These are phyloP conservation scores for Wilcoxina mikolae DNA, from an alignment of 495 filamentous ascomycete species.

Conservation along the genomic window DNA sequence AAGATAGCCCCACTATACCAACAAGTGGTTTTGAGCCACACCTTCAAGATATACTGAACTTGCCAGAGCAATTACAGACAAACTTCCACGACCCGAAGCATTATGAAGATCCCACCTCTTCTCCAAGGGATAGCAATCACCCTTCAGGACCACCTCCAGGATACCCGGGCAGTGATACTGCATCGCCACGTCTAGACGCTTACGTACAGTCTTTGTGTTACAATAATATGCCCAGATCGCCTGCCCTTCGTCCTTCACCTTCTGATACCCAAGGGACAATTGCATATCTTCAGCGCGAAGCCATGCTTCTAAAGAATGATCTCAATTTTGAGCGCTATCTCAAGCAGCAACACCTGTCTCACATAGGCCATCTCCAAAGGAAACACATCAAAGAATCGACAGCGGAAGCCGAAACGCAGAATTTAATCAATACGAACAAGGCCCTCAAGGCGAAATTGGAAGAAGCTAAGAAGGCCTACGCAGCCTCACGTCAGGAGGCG, in stretches of 20 bases:
- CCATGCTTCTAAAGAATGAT: slow-evolving; percentile 54
- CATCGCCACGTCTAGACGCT: slow-evolving; percentile 31
- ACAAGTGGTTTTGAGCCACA: slow-evolving; percentile 35
- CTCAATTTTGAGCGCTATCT: slow-evolving; percentile 63
- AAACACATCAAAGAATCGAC: slow-evolving; percentile 54
- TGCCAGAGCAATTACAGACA: slow-evolving; percentile 38
- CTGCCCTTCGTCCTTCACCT: slow-evolving; percentile 29
- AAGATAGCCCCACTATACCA: slow-evolving; percentile 44
- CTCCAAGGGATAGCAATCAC: slow-evolving; percentile 7
- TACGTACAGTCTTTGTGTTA: slow-evolving; percentile 32
- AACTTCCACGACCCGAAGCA: slow-evolving; percentile 36
- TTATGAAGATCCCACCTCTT: slow-evolving; percentile 27
- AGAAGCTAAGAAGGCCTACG: slow-evolving; percentile 48
- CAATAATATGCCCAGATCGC: slow-evolving; percentile 29
- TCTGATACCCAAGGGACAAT: slow-evolving; percentile 34
- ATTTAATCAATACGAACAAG: slow-evolving; percentile 56
- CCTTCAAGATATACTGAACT: slow-evolving; percentile 40
- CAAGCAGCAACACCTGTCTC: slow-evolving; percentile 57
- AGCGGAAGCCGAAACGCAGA: slow-evolving; percentile 59
- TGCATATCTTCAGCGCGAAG: slow-evolving; percentile 47
- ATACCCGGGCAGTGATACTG: slow-evolving; percentile 23
- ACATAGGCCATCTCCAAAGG: slow-evolving; percentile 56
- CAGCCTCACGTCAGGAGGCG: slow-evolving; percentile 49
- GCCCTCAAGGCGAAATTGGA: slow-evolving; percentile 51
- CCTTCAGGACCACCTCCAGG: slow-evolving; percentile 23